Percentiles rank a stretch among this genome's conserved stretches.
Evolutionary conservation across 768 basidiomycete species (phyloP).

Genomic region (Tylopilus sp.): DNA sequence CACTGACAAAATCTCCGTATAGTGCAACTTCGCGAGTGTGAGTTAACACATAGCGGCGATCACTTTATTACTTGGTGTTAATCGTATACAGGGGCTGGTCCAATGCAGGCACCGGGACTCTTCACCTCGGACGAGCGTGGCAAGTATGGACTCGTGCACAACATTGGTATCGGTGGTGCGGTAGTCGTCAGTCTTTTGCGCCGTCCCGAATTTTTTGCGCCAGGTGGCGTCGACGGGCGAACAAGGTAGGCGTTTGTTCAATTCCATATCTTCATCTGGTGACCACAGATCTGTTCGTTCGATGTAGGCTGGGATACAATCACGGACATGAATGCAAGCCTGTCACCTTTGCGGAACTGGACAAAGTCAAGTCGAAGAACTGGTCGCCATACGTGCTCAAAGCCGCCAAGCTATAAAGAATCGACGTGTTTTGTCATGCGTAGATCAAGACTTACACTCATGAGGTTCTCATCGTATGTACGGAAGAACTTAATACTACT

Average conservation of each 20-base stretch:
- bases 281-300: background rate
- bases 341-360: slow-evolving; percentile 59
- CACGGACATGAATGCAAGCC: slow-evolving; percentile 67
- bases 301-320: slow-evolving; percentile 70
- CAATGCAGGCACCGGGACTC: slow-evolving; percentile 75
- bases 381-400: slow-evolving; percentile 44
- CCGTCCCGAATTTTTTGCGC: slow-evolving; percentile 71
- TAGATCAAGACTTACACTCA: no score
- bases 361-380: slow-evolving; percentile 72
- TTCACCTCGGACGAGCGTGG: slow-evolving; percentile 64
- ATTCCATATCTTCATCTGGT: background rate
- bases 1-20: slow-evolving; percentile 2
- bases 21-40: slow-evolving; percentile 78
- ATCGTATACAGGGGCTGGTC: slow-evolving; percentile 62
- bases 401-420: slow-evolving; percentile 40
- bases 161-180: slow-evolving; percentile 79
- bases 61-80: background rate
- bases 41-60: slow-evolving; percentile 1
- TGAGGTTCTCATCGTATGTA: no score
- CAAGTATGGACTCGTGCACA: slow-evolving; percentile 80
- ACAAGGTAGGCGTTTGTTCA: slow-evolving; percentile 43
- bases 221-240: slow-evolving; percentile 65
- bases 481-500: no score
- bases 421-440: background rate
- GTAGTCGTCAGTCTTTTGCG: slow-evolving; percentile 74